Evolutionary conservation across 345 rosid species (phyloP).

Genomic region (Luvunga scandens): DNA sequence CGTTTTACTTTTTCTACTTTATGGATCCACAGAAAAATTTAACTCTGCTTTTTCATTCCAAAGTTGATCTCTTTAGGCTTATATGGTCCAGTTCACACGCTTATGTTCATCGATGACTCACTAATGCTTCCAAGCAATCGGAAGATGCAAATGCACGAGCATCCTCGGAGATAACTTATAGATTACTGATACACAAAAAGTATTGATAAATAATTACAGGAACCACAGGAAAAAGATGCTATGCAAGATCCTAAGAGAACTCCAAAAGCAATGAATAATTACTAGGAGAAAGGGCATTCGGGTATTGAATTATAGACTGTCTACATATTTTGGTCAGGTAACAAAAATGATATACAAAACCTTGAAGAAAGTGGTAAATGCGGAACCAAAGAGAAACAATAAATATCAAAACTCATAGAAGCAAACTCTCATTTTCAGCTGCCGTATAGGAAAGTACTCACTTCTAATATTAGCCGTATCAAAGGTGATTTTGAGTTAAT

Average conservation of each 20-base stretch:
- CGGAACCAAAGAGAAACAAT: not conserved
- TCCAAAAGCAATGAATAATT: not conserved
- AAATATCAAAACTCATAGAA: slow-evolving; percentile 1
- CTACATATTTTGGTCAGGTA: not conserved
- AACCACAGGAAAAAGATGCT: not conserved
- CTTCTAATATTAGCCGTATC: not conserved
- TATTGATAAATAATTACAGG: not conserved
- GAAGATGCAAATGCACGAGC: not conserved
- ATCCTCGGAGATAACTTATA: not conserved
- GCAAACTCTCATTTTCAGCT: slow-evolving; percentile 6
- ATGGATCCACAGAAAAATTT: not conserved
- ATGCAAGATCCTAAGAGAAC: not conserved
- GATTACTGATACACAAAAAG: not conserved
- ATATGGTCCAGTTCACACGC: not conserved
- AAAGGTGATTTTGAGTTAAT: not conserved
- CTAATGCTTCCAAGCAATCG: not conserved
- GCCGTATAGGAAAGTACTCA: not conserved
- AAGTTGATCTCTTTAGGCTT: slow-evolving; percentile 8
- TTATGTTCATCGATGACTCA: not conserved
- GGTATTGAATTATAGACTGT: not conserved
- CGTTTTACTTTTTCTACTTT: slow-evolving; percentile 12
- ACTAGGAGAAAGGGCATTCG: not conserved
- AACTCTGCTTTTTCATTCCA: not conserved
- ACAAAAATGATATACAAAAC: slow-evolving; percentile 25
- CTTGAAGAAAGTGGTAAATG: not conserved